A percentile compares a stretch with the other conserved stretches of the same genome.
Evolutionary conservation across 1,139 yeast species (phyloP).

Genomic region (Meyerozyma elateridarum): DNA sequence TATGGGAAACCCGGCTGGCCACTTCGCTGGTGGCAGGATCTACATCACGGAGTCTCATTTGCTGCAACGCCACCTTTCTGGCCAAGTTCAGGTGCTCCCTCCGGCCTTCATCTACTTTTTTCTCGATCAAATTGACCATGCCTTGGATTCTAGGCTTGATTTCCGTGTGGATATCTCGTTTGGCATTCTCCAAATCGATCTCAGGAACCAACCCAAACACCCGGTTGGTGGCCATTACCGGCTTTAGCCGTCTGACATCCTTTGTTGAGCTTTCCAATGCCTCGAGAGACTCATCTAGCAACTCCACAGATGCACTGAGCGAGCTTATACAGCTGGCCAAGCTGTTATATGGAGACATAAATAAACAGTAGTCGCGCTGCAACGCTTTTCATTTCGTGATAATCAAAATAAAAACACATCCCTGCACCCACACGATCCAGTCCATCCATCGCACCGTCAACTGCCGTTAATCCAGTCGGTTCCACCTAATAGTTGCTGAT

Average conservation of each 20-base stretch:
- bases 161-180: slow-evolving; percentile 24
- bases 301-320: slow-evolving; percentile 26
- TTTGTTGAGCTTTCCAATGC: slow-evolving; percentile 28
- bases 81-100: slow-evolving; percentile 24
- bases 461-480: too few relatives aligned
- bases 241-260: slow-evolving; percentile 31
- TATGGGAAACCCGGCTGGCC: slow-evolving; percentile 11
- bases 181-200: slow-evolving; percentile 36
- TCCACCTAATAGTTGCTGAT: too few relatives aligned
- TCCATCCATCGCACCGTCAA: too few relatives aligned
- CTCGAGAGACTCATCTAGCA: slow-evolving; percentile 27
- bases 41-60: slow-evolving; percentile 27
- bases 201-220: slow-evolving; percentile 43
- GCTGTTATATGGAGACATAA: slow-evolving; percentile 7
- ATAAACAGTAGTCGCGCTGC: slow-evolving; percentile 4
- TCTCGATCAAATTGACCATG: slow-evolving; percentile 12
- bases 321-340: slow-evolving; percentile 26
- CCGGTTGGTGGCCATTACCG: slow-evolving; percentile 30
- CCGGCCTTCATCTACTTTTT: slow-evolving; percentile 16
- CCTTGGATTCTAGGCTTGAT: slow-evolving; percentile 28
- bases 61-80: slow-evolving; percentile 30
- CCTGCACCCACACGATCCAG: too few relatives aligned
- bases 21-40: slow-evolving; percentile 9
- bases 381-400: background rate
- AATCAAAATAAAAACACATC: background rate